Conservation (phyloP, 1,139 yeast genomes). For the Taphrina deformans region DNA sequence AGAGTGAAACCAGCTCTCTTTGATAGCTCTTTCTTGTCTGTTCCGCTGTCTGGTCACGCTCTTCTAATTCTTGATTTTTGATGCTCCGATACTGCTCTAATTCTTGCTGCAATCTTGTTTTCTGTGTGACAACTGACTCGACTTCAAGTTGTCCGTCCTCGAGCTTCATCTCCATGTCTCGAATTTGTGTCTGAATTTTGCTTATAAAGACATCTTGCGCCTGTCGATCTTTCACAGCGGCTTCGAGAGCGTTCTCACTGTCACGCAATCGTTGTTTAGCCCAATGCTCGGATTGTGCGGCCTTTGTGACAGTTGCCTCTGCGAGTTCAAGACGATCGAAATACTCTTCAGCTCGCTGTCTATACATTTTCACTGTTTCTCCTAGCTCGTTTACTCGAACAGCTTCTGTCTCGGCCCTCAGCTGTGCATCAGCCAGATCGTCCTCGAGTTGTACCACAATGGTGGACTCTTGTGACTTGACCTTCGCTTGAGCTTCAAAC, state of each 20-base stretch:
- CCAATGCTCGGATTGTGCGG: constrained; percentile 61
- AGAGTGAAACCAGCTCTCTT: constrained; percentile 29
- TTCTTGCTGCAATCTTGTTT: constrained; percentile 53
- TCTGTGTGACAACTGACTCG: constrained; percentile 54
- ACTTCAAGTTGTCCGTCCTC: constrained; percentile 62
- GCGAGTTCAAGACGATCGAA: constrained; percentile 73
- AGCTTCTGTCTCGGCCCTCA: constrained; percentile 57
- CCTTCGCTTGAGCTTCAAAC: constrained; percentile 11
- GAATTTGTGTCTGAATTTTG: constrained; percentile 55
- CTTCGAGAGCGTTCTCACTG: constrained; percentile 54
- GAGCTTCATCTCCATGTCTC: constrained; percentile 58
- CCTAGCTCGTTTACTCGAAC: constrained; percentile 57
- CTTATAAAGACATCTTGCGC: constrained; percentile 51
- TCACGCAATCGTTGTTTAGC: constrained; percentile 61
- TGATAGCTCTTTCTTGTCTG: constrained; percentile 35
- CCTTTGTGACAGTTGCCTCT: constrained; percentile 67
- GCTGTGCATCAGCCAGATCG: constrained; percentile 43
- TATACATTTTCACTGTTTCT: constrained; percentile 62
- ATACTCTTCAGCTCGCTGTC: constrained; percentile 72
- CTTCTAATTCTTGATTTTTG: constrained; percentile 29
- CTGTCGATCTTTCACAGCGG: constrained; percentile 61
- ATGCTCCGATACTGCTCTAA: constrained; percentile 42
- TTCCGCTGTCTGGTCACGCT: constrained; percentile 29
- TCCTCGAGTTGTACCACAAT: constrained; percentile 18
- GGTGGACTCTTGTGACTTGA: constrained; percentile 5